Base-by-base conservation (phyloP, 768 basidiomycete genomes). In the Leucocoprinus leucothites region DNA sequence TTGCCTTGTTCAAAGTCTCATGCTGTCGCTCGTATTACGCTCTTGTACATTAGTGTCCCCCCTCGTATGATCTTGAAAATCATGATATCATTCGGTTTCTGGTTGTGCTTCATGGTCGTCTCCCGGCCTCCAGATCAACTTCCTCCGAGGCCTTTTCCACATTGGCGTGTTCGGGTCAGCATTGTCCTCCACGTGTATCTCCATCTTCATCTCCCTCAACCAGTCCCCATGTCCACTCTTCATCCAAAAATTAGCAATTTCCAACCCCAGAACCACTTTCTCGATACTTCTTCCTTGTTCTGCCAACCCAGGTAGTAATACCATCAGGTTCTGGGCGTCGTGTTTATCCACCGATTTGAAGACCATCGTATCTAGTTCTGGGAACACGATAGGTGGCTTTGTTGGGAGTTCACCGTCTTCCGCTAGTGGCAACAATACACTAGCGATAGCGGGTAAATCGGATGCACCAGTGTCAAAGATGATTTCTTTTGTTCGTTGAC, bases 401-500 rank as follows among this genome's bases (percentile, higher is more conserved):
- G 24, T 28, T 18, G 53, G 46, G 28, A 48, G n/a, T 1, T 25
- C 26, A 3, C 53, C 45, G 18, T 48, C 40, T 11, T 34, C 38
- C 2, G 48, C 48, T n/a, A 49, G 25, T 14, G 54, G 54, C 6
- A 56, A 35, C 9, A 56, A 25, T 13, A 56, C 28, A 31, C 54
- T 56, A 14, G 47, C 54, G 9, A 56, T 40, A 49, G 48, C 54
- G 3, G 48, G 48, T 19, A 40, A 48, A 3, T 56, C 54, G 26
- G 54, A 56, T 4, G 41, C 47, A 42, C 47, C 54, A 13, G 54
- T 56, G 21, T 56, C 54, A 49, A 56, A 49, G 8, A 56, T 18
- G 28, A 56, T 38, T 35, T 56, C 54, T 49, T 35, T 31, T 18
- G 43, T 22, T 4, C 13, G 26, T 5, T 21, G 5, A 24, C 54